Base-by-base conservation (phyloP, 1,139 yeast genomes). In the Diutina siamensis region DNA sequence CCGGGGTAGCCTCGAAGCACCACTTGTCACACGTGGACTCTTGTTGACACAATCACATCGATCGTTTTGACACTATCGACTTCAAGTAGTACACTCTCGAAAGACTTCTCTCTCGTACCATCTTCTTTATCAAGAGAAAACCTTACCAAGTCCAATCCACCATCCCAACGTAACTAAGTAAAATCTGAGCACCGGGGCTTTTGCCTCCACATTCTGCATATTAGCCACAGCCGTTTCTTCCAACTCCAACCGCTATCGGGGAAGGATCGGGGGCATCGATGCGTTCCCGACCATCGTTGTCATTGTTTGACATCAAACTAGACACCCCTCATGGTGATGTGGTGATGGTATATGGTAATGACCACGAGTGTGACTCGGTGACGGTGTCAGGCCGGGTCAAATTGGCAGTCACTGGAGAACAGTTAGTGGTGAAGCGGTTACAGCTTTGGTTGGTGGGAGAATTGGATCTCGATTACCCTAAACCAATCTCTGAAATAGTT, bases 321-420 rank as follows among this genome's bases (percentile, higher is more conserved):
- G 34, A 40, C 27, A 17, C 33, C 34, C n/a, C 44, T 12, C 27
- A 40, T 15, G 27, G 27, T 27, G 35, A 28, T n/a, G 33, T 31
- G 22, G 27, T 40, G 8, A 25, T 40, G 9, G 34, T 40, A 15
- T 13, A 18, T n/a, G 34, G 44, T 21, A 40, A 28, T 20, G 44
- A 40, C 34, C 35, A 40, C 35, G 44, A 40, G 35, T 31, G 34
- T 20, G 35, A 28, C 13, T 25, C 20, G 17, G 34, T 40, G 35
- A 10, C 44, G 9, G 35, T 40, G 9, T 17, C 18, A 27, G 44
- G 44, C 17, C 13, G 17, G 7, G 35, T 40, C 25, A 31, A 40
- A 33, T 21, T 40, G 5, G 35, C 44, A 22, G 27, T 40, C 27
- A 31, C 44, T n/a, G 35, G 34, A 20, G 35, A 19, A 5, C 27